phyloP scores from a whole-genome alignment of 352 stramenopile species.

The Peronospora tabacina region DNA sequence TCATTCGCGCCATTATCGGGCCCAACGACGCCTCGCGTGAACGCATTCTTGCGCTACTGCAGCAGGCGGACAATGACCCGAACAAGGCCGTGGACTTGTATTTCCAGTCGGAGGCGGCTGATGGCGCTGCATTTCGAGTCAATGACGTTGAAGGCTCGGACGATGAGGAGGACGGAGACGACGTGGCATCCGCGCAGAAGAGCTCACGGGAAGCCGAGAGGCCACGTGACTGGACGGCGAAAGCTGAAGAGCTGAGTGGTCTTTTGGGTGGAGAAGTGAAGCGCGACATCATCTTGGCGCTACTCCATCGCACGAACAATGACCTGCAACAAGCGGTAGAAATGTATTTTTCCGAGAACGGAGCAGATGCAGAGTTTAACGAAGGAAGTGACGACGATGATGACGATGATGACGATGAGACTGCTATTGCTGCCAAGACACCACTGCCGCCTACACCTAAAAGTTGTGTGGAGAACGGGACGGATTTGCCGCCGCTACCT shows the following conservation, averaged over 20 bases:
- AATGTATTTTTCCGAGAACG: constrained; percentile 70
- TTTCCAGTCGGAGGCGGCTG: constrained; percentile 54
- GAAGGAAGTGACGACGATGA: constrained; percentile 43
- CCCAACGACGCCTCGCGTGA: constrained; percentile 54
- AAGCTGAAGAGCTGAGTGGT: constrained; percentile 56
- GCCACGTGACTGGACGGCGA: constrained; percentile 24
- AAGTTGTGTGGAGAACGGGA: constrained; percentile 9
- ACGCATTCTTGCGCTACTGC: constrained; percentile 55
- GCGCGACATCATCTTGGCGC: constrained; percentile 39
- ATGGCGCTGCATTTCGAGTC: constrained; percentile 32
- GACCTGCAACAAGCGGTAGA: constrained; percentile 74
- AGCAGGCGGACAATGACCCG: constrained; percentile 52
- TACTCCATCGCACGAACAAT: constrained; percentile 58
- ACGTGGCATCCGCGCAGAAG: constrained; percentile 12
- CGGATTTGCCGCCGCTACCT: constrained; percentile 7
- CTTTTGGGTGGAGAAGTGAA: constrained; percentile 63
- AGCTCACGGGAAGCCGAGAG: too few relatives aligned
- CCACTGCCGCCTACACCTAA: constrained; percentile 6
- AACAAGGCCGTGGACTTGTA: constrained; percentile 81
- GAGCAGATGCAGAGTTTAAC: constrained; percentile 32
- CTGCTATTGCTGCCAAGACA: constrained; percentile 19
- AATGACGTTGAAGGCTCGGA: constrained; percentile 48
- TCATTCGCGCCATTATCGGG: constrained; percentile 73
- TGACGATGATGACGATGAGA: constrained; percentile 41
- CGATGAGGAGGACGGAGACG: constrained; percentile 31